Base-by-base conservation (phyloP, 2,329 filamentous ascomycete species). In the Colletotrichum eremochloae region DNA sequence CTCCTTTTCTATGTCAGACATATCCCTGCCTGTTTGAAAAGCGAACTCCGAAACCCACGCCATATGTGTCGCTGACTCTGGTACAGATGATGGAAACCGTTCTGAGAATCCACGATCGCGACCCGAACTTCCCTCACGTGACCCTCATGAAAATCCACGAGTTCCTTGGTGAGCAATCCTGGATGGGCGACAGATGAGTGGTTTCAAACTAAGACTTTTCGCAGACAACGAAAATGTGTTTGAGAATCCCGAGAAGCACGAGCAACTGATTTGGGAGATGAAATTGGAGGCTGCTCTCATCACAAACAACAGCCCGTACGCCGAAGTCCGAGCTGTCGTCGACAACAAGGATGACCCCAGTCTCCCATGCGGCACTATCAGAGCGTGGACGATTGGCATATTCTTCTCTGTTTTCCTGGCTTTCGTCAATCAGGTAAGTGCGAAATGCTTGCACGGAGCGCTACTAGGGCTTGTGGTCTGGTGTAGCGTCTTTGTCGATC, bases 241-340 rank as follows among this genome's bases (percentile, higher is more conserved):
- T 64, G 75, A 78, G 65, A 80, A 84, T 38, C 86, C 85, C 24
- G 83, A 86, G 52, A 83, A 85, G 74, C 81, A 88, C 72, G 80
- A 83, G 71, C 81, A 84, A 14, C 76, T 87, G 31, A 86, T 88
- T 58, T 81, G 84, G 65, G 85, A 87, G 78, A 88, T 89, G 85
- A 88, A 87, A 77, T 80, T 88, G 31, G 86, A 89, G 78, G 85
- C 86, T 1, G 86, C 86, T 3, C 81, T 89, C 68, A 86, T 88
- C 73, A 87, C 83, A 60, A 86, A 86, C 75, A 86, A 88, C 77
- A 88, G 86, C 57, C 88, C 88, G 3, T 90, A 89, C 75, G 84
- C 88, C 69, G 87, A 89, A 77, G 87, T 88, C 36, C 86, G 87
- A 63, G 86, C 87, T 46, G 86, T 88, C 2, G 86, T 89, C 24